These are phyloP conservation scores for Lavandula angustifolia DNA, from an alignment of 257 asterid genomes.

Conservation along the genomic window DNA sequence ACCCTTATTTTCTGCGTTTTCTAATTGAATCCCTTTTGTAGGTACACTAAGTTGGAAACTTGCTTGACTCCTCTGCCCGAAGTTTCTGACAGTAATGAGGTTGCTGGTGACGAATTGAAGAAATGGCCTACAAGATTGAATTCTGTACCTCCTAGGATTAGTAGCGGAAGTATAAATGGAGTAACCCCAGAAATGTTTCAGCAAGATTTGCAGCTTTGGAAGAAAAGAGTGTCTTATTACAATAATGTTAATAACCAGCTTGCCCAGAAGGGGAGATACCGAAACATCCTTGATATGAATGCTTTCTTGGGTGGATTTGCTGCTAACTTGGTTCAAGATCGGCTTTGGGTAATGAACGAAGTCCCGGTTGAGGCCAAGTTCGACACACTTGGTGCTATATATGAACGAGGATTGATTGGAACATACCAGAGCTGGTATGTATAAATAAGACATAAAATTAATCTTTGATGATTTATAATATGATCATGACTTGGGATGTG, in stretches of 20 bases:
- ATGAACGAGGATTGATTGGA: slow-evolving; percentile 84
- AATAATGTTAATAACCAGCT: slow-evolving; percentile 64
- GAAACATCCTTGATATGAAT: slow-evolving; percentile 82
- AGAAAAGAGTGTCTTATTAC: slow-evolving; percentile 64
- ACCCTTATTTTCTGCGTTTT: background rate
- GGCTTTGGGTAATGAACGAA: slow-evolving; percentile 86
- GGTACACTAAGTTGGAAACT: slow-evolving; percentile 70
- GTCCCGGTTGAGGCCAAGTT: slow-evolving; percentile 69
- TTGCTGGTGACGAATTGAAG: slow-evolving; percentile 67
- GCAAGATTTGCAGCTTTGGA: slow-evolving; percentile 63
- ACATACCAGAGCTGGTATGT: slow-evolving; percentile 82
- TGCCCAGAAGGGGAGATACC: slow-evolving; percentile 60
- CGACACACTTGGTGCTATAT: slow-evolving; percentile 70
- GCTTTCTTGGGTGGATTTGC: slow-evolving; percentile 89
- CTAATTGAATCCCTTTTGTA: slow-evolving; percentile 24
- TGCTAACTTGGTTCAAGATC: slow-evolving; percentile 54
- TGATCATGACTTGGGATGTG: background rate
- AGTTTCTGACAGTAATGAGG: slow-evolving; percentile 45
- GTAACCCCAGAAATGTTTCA: slow-evolving; percentile 41
- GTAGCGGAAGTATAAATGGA: slow-evolving; percentile 51
- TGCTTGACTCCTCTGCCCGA: slow-evolving; percentile 80
- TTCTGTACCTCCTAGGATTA: slow-evolving; percentile 71
- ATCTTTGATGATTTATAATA: background rate
- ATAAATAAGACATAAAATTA: background rate
- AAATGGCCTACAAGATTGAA: slow-evolving; percentile 73